Evolutionary conservation across 495 filamentous ascomycete species (phyloP), one percentile per base, ranked within the genome.

Genomic region (Neurospora sublineolata): DNA sequence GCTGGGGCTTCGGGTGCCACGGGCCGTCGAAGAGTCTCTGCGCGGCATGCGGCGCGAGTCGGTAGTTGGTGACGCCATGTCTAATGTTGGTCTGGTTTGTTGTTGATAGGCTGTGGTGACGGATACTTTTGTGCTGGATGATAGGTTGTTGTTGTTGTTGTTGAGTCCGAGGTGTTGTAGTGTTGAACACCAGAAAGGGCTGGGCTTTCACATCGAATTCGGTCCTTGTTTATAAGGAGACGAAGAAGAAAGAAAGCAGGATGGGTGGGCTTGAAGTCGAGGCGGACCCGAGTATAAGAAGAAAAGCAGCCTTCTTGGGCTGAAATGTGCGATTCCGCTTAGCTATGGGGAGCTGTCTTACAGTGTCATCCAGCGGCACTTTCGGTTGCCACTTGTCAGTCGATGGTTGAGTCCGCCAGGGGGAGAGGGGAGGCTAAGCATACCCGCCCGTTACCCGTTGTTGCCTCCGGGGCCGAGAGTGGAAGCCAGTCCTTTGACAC

Each of bases 381-480:
- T 74, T 76, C 74, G 76, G 77, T 80, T 81, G 79, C 79, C 79
- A 81, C 79, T 80, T 81, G 79, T 77, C 79, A 81, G 73, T 78
- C 77, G 72, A 76, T 78, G 77, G 75, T 76, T 78, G 79, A 75
- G 76, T 73, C 67, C 70, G 72, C 72, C 69, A 72, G 70, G 73
- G 76, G 76, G 75, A 42, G 52, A 40, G 73, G 68, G 70, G 69
- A 75, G 76, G 77, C 77, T 79, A 78, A 77, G 76, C 72, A 72
- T 73, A 75, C 74, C 74, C 75, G 74, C 76, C 77, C 73, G 78
- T 71, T 75, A 76, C 73, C 77, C 76, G 72, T 76, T 76, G 71
- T 64, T 64, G 52, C 52, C 52, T 64, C 27, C 27, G 52, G 52
- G 37, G 72, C 70, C 75, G 68, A 72, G 73, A 68, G 42, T 67